These are phyloP conservation scores for Monosporascus sp. DNA, from an alignment of 2,329 filamentous ascomycete species.

Conservation along the genomic window DNA sequence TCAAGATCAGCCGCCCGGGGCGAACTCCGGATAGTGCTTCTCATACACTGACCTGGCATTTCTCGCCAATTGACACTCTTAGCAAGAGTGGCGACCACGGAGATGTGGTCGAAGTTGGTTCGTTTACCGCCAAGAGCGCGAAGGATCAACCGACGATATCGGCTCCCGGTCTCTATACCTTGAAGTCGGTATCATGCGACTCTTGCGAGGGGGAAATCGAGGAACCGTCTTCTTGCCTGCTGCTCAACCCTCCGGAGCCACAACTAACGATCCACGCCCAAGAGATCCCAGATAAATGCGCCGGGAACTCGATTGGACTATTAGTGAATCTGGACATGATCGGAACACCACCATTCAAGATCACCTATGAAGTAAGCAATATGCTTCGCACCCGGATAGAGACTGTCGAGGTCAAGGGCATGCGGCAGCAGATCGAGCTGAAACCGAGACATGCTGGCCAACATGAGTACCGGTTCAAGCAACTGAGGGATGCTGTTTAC, in stretches of 20 bases:
- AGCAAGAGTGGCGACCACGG: slow-evolving; percentile 66
- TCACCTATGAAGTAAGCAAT: slow-evolving; percentile 70
- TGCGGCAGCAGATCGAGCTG: slow-evolving; percentile 80
- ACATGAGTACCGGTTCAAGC: slow-evolving; percentile 80
- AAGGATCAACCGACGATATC: slow-evolving; percentile 64
- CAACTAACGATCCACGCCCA: slow-evolving; percentile 68
- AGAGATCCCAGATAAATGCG: slow-evolving; percentile 90
- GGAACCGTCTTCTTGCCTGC: slow-evolving; percentile 87
- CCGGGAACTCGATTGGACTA: slow-evolving; percentile 86
- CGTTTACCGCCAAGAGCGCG: slow-evolving; percentile 55
- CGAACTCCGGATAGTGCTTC: slow-evolving; percentile 55
- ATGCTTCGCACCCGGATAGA: slow-evolving; percentile 51
- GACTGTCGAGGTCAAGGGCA: slow-evolving; percentile 56
- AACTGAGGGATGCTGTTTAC: slow-evolving; percentile 81
- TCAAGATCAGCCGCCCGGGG: slow-evolving; percentile 62
- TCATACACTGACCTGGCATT: slow-evolving; percentile 74
- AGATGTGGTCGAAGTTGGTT: slow-evolving; percentile 50
- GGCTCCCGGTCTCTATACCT: slow-evolving; percentile 78
- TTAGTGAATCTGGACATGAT: slow-evolving; percentile 84
- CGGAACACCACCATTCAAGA: slow-evolving; percentile 85
- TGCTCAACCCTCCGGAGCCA: slow-evolving; percentile 88
- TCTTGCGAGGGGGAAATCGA: slow-evolving; percentile 83
- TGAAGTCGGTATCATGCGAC: slow-evolving; percentile 73
- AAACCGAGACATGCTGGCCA: slow-evolving; percentile 75
- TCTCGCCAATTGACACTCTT: slow-evolving; percentile 68